These are phyloP conservation scores for Cylindrotheca fusiformis DNA, from an alignment of 108 stramenopile genomes.

Conservation along the genomic window DNA sequence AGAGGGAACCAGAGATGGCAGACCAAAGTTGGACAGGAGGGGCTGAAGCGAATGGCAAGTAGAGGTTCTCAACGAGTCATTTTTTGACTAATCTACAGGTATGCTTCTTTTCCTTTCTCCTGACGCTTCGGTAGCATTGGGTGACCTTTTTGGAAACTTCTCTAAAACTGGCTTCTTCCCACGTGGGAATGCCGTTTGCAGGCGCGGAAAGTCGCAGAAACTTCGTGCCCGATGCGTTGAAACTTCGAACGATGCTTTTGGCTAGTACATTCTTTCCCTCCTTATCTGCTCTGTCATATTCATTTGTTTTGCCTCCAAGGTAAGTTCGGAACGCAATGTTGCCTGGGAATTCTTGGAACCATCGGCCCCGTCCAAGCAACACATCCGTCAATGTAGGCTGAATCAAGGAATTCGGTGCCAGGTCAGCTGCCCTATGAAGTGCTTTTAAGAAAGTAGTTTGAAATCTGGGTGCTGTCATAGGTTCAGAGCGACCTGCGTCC, in stretches of 20 bases:
- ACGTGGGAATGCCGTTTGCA: not conserved
- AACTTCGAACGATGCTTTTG: not conserved
- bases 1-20: too few species aligned
- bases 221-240: not conserved
- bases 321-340: slow-evolving; percentile 1
- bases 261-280: not conserved
- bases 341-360: slow-evolving; percentile 9
- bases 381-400: not conserved
- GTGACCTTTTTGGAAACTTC: not conserved
- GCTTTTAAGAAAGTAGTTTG: too few species aligned
- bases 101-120: not conserved
- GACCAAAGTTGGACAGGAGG: too few species aligned
- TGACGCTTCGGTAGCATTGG: not conserved
- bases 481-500: too few species aligned
- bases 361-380: slow-evolving; percentile 11
- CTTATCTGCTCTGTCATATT: not conserved
- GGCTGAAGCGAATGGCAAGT: too few species aligned
- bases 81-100: too few species aligned
- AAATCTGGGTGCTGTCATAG: too few species aligned
- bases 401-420: not conserved
- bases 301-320: not conserved
- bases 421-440: not conserved
- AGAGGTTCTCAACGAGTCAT: too few species aligned
- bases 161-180: not conserved
- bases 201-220: not conserved